phyloP scores from a whole-genome alignment of 768 basidiomycete species.

The Suillus occidentalis region DNA sequence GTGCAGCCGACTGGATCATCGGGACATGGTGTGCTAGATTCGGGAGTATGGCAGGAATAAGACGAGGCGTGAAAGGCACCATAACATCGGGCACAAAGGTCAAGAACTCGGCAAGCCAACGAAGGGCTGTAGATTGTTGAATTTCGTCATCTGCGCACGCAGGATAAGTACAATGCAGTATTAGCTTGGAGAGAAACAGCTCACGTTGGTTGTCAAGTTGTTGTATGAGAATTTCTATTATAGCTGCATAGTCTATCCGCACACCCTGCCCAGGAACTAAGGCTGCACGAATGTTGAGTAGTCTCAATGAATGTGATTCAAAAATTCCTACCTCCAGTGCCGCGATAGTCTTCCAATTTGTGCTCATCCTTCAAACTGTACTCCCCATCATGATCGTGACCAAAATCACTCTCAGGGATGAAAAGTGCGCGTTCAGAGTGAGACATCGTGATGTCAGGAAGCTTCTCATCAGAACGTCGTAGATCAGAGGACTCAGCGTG shows the following conservation, averaged over 20 bases:
- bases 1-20: constrained; percentile 86
- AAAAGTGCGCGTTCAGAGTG: constrained; percentile 59
- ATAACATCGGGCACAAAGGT: constrained; percentile 88
- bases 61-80: constrained; percentile 90
- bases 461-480: constrained; percentile 48
- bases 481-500: constrained; percentile 40
- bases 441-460: constrained; percentile 59
- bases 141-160: constrained; percentile 73
- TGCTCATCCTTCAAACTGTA: constrained; percentile 43
- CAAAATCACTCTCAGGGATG: constrained; percentile 47
- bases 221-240: constrained; percentile 89
- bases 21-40: constrained; percentile 91
- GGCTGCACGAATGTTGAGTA: constrained; percentile 39
- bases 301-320: neutral
- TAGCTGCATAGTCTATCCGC: constrained; percentile 84
- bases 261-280: constrained; percentile 97
- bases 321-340: constrained; percentile 58
- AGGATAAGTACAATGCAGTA: constrained; percentile 4
- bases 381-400: constrained; percentile 40
- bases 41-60: constrained; percentile 90
- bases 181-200: constrained; percentile 28
- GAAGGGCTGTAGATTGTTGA: constrained; percentile 90
- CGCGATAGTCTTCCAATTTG: constrained; percentile 54
- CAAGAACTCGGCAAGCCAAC: constrained; percentile 91
- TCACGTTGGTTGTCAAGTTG: constrained; percentile 84